Conservation (phyloP, 225 moss, liverwort and hornwort species). For the Lunularia cruciata region DNA sequence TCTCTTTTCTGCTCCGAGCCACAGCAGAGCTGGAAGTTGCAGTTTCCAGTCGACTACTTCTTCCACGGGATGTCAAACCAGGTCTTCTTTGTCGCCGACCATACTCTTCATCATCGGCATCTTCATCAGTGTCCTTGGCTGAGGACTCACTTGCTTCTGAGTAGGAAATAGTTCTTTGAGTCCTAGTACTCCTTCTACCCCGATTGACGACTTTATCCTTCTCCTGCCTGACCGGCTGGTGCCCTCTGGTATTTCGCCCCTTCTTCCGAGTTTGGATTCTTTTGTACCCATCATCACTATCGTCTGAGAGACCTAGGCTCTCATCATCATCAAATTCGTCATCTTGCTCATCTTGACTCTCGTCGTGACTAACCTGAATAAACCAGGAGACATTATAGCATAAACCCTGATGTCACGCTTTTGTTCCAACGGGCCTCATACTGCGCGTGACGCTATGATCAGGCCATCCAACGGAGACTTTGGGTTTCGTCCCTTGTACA, state of each 20-base stretch:
- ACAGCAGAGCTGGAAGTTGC: slow-evolving; percentile 47
- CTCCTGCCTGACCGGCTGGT: slow-evolving; percentile 43
- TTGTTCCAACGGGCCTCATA: background rate
- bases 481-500: background rate
- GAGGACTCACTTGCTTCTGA: slow-evolving; percentile 78
- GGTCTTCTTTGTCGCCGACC: slow-evolving; percentile 59
- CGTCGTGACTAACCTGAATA: slow-evolving; percentile 57
- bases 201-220: slow-evolving; percentile 31
- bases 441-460: no score
- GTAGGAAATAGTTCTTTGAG: slow-evolving; percentile 62
- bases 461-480: background rate
- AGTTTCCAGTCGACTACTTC: slow-evolving; percentile 51
- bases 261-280: slow-evolving; percentile 54
- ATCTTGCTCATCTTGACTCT: slow-evolving; percentile 70
- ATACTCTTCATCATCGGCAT: slow-evolving; percentile 73
- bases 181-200: slow-evolving; percentile 64
- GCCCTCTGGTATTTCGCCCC: slow-evolving; percentile 53
- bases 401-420: background rate
- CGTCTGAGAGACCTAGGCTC: slow-evolving; percentile 76
- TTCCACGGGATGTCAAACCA: slow-evolving; percentile 51
- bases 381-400: slow-evolving; percentile 8
- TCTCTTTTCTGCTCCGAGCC: slow-evolving; percentile 44
- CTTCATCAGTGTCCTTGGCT: slow-evolving; percentile 85
- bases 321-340: slow-evolving; percentile 71
- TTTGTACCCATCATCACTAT: slow-evolving; percentile 72